phyloP scores from a whole-genome alignment of 148 eudicot genomes.

The Diospyros lotus region DNA sequence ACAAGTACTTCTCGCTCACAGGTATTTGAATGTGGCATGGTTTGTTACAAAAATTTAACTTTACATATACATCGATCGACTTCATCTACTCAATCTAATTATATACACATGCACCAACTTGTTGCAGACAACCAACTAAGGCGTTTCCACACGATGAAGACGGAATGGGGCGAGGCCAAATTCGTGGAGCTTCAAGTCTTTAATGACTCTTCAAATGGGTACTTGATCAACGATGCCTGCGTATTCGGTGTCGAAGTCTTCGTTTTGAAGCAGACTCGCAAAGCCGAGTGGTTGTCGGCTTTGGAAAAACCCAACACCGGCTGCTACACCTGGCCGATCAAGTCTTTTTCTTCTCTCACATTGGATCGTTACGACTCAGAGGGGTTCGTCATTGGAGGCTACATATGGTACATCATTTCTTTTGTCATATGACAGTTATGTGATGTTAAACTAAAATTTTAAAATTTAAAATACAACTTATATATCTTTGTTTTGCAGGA shows the following conservation, averaged over 20 bases:
- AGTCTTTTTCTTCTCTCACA: constrained; percentile 3
- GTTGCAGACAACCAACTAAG: constrained; percentile 8
- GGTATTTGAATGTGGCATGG: no score
- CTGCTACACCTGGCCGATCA: constrained; percentile 12
- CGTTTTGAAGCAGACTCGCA: constrained; percentile 15
- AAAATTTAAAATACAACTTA: no score
- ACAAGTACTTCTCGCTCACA: no score
- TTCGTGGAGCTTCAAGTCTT: constrained; percentile 17
- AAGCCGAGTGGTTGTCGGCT: constrained; percentile 17
- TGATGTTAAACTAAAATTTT: no score
- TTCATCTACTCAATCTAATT: neutral
- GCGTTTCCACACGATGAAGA: constrained; percentile 25
- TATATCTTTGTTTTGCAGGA: constrained; percentile 5
- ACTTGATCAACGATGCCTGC: constrained; percentile 14
- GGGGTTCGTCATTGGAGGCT: constrained; percentile 7
- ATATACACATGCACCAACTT: neutral
- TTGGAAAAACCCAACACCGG: neutral
- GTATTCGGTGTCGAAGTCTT: constrained; percentile 23
- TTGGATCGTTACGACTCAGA: constrained; percentile 14
- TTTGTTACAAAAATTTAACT: no score
- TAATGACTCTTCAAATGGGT: constrained; percentile 17
- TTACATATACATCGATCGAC: no score
- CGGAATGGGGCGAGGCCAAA: constrained; percentile 11
- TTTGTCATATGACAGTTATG: no score
- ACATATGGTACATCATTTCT: constrained; percentile 16